These are phyloP conservation scores for Fraxinus greggii DNA, from an alignment of 305 asterid species.

Conservation along the genomic window DNA sequence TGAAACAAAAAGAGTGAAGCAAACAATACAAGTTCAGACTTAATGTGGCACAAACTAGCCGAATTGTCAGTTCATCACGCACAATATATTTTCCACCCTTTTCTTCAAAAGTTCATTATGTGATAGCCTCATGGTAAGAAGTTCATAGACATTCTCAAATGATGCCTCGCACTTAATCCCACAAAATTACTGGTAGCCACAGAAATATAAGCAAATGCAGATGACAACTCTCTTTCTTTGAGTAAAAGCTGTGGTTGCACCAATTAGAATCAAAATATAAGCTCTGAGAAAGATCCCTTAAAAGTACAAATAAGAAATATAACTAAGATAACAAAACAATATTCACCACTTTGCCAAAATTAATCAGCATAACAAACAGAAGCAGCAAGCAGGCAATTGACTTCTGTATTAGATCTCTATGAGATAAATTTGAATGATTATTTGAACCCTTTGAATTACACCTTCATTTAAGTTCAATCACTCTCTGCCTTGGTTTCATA, in stretches of 20 bases:
- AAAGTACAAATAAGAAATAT: not conserved
- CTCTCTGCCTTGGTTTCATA: not conserved
- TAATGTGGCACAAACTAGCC: not conserved
- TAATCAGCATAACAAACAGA: conserved; percentile 1
- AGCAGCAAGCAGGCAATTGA: not conserved
- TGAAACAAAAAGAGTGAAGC: not conserved
- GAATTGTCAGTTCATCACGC: not conserved
- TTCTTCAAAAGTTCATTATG: not conserved
- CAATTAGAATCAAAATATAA: not conserved
- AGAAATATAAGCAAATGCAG: not conserved
- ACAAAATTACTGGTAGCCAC: not conserved
- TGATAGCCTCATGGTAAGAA: not conserved
- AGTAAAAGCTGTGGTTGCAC: not conserved
- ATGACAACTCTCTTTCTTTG: not conserved
- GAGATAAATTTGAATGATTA: not conserved
- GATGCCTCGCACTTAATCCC: not conserved
- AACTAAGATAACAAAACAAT: not conserved
- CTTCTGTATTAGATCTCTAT: not conserved
- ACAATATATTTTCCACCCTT: not conserved
- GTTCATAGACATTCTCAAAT: not conserved
- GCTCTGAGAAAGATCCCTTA: not conserved
- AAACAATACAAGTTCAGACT: not conserved
- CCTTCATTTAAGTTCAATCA: not conserved
- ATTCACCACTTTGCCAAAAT: conserved; percentile 1
- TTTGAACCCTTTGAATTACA: not conserved